A percentile compares a stretch with the other conserved stretches of the same genome.
Evolutionary conservation across 495 filamentous ascomycete genomes (phyloP).

Genomic region (Penicillium cinerascens): DNA sequence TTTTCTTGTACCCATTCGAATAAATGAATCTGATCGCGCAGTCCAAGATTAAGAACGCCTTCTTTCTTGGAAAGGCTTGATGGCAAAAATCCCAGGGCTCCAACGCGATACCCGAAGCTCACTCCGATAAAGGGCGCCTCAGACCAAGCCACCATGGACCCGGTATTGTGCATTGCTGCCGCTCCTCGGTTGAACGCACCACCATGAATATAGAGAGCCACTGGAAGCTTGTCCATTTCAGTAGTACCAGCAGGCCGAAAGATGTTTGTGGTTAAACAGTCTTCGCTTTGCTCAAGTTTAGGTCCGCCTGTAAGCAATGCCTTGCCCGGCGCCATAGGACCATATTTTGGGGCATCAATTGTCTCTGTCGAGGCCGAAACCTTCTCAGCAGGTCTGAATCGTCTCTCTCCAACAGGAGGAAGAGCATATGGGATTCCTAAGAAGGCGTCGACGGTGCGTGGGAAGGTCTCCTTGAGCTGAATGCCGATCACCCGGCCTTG

Average conservation of each 20-base stretch:
- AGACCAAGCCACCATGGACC: slow-evolving; percentile 55
- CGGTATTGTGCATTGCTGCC: slow-evolving; percentile 36
- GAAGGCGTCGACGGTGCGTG: slow-evolving; percentile 53
- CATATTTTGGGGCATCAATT: slow-evolving; percentile 42
- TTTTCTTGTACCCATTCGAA: slow-evolving; percentile 62
- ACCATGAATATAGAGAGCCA: slow-evolving; percentile 51
- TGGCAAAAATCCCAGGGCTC: slow-evolving; percentile 62
- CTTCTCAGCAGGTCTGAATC: slow-evolving; percentile 49
- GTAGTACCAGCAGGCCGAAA: slow-evolving; percentile 39
- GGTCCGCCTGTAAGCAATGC: slow-evolving; percentile 20
- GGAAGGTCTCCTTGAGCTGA: slow-evolving; percentile 33
- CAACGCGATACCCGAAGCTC: slow-evolving; percentile 59
- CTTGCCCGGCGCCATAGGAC: slow-evolving; percentile 26
- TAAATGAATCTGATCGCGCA: slow-evolving; percentile 57
- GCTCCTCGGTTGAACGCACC: slow-evolving; percentile 39
- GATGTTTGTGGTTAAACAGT: slow-evolving; percentile 53
- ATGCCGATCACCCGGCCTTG: slow-evolving; percentile 56
- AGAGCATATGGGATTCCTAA: slow-evolving; percentile 61
- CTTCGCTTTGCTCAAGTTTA: slow-evolving; percentile 43
- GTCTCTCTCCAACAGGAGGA: slow-evolving; percentile 50
- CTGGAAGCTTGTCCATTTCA: slow-evolving; percentile 44
- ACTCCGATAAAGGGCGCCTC: slow-evolving; percentile 53
- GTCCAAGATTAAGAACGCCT: slow-evolving; percentile 57
- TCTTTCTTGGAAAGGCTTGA: slow-evolving; percentile 48
- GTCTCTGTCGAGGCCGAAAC: slow-evolving; percentile 30